A percentile compares a stretch with the other conserved stretches of the same genome.
These are phyloP conservation scores for Fusarium tuaranense DNA, from an alignment of 2,329 filamentous ascomycete genomes.

Conservation along the genomic window DNA sequence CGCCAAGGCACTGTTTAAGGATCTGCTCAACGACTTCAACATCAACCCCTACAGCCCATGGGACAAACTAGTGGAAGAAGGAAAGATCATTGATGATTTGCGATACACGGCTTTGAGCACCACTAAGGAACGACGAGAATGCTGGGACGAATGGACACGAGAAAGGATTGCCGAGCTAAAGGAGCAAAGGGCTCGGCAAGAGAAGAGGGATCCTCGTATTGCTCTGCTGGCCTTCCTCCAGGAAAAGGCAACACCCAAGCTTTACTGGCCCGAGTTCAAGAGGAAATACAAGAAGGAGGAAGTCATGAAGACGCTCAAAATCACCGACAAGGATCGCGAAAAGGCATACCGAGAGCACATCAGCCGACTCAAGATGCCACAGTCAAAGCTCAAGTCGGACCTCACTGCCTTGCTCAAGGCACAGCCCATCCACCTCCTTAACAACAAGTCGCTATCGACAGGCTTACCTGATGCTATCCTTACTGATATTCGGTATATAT, in stretches of 20 bases:
- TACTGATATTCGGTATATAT: slow-evolving; percentile 77
- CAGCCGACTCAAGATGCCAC: slow-evolving; percentile 73
- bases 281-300: slow-evolving; percentile 87
- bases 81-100: slow-evolving; percentile 83
- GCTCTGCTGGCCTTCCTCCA: slow-evolving; percentile 86
- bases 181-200: slow-evolving; percentile 78
- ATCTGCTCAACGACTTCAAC: slow-evolving; percentile 83
- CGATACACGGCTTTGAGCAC: slow-evolving; percentile 87
- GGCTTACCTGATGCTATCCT: slow-evolving; percentile 72
- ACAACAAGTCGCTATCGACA: slow-evolving; percentile 67
- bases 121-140: slow-evolving; percentile 84
- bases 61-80: slow-evolving; percentile 89
- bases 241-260: slow-evolving; percentile 84
- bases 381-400: slow-evolving; percentile 76
- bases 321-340: slow-evolving; percentile 82
- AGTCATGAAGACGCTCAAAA: slow-evolving; percentile 79
- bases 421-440: slow-evolving; percentile 68
- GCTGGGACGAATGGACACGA: slow-evolving; percentile 85
- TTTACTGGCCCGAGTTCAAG: slow-evolving; percentile 98
- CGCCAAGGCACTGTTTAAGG: slow-evolving; percentile 81
- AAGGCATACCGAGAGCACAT: slow-evolving; percentile 83
- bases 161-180: slow-evolving; percentile 80
- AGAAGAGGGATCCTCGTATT: slow-evolving; percentile 85
- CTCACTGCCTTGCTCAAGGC: slow-evolving; percentile 73
- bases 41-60: slow-evolving; percentile 92